These are phyloP conservation scores for Tolypocladium ovalisporum DNA, from an alignment of 2,329 filamentous ascomycete species.

Conservation along the genomic window DNA sequence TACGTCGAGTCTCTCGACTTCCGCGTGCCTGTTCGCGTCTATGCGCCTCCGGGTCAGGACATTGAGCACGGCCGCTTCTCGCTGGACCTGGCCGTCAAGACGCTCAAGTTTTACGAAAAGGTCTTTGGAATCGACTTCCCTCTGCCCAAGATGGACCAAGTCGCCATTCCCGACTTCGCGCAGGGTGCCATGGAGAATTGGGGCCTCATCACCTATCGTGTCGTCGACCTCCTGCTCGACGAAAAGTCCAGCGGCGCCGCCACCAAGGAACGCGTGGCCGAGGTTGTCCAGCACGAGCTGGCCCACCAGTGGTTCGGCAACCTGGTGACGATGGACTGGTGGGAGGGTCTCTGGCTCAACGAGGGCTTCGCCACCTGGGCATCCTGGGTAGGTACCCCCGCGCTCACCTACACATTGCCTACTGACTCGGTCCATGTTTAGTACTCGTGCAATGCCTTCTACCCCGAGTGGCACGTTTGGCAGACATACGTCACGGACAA, in stretches of 20 bases:
- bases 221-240: constrained; percentile 72
- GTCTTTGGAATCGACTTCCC: constrained; percentile 58
- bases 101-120: constrained; percentile 90
- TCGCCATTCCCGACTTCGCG: constrained; percentile 91
- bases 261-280: constrained; percentile 85
- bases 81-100: constrained; percentile 77
- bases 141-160: constrained; percentile 42
- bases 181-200: constrained; percentile 98
- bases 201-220: constrained; percentile 90
- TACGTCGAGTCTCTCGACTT: constrained; percentile 88
- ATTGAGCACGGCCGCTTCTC: constrained; percentile 90
- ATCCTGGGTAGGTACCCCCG: constrained; percentile 17
- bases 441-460: constrained; percentile 88
- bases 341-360: constrained; percentile 95
- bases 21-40: constrained; percentile 87
- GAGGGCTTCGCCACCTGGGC: constrained; percentile 65
- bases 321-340: constrained; percentile 96
- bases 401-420: background rate
- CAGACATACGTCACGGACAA: constrained; percentile 90
- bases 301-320: constrained; percentile 99
- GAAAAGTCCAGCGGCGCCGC: constrained; percentile 84
- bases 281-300: constrained; percentile 92
- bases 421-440: constrained; percentile 2
- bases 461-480: constrained; percentile 98
- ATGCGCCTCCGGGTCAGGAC: constrained; percentile 78